Conservation (phyloP, 2,329 filamentous ascomycete species). For the Seiridium unicorne region DNA sequence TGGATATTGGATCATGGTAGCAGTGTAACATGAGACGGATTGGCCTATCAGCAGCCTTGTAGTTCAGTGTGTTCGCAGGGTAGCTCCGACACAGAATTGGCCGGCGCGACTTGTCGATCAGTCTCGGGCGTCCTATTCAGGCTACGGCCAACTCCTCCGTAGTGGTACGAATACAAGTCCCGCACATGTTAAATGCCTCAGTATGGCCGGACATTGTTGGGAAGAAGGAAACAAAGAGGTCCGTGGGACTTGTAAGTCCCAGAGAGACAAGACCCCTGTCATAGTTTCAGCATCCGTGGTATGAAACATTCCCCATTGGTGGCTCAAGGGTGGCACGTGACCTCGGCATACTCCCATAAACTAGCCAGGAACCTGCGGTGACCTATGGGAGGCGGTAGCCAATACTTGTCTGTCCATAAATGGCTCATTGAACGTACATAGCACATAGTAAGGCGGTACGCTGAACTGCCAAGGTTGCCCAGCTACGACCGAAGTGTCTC, state of each 20-base stretch:
- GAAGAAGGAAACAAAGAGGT: constrained; percentile 8
- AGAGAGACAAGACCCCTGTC: constrained; percentile 9
- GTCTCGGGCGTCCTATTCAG: constrained; percentile 22
- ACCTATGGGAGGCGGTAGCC: constrained; percentile 11
- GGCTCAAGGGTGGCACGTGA: constrained; percentile 20
- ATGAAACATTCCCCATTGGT: constrained; percentile 21
- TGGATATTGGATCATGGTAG: constrained; percentile 15
- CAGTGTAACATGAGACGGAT: constrained; percentile 17
- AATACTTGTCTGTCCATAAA: constrained; percentile 12
- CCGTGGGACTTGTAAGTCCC: constrained; percentile 7
- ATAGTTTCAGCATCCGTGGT: constrained; percentile 22
- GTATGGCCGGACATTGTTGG: constrained; percentile 10
- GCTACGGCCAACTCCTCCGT: constrained; percentile 11
- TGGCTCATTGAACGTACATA: constrained; percentile 1
- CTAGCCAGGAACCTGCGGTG: constrained; percentile 2
- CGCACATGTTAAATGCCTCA: constrained; percentile 22
- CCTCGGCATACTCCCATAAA: neutral
- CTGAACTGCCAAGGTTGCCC: constrained; percentile 12
- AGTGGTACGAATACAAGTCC: constrained; percentile 1
- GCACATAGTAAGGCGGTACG: neutral
- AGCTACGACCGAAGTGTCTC: constrained; percentile 10
- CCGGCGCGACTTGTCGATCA: constrained; percentile 21
- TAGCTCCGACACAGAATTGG: constrained; percentile 18
- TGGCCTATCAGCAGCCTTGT: constrained; percentile 17
- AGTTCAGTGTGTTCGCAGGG: constrained; percentile 4